Conservation (phyloP, 2,329 filamentous ascomycete genomes). For the Arthrobotrys megalospora region DNA sequence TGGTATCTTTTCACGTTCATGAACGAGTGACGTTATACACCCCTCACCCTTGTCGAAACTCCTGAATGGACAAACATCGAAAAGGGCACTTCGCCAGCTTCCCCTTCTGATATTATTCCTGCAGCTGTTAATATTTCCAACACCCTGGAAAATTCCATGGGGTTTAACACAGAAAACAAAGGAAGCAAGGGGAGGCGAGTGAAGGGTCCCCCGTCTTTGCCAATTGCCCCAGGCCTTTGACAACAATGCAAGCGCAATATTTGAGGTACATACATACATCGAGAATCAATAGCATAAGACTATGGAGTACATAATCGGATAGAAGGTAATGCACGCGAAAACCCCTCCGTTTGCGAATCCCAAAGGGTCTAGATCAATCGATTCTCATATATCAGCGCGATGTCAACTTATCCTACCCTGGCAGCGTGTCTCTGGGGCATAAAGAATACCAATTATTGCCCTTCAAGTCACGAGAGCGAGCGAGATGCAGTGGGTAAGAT, state of each 20-base stretch:
- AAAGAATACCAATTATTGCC: conserved; percentile 17
- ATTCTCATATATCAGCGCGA: conserved; percentile 31
- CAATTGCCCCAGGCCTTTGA: conserved; percentile 16
- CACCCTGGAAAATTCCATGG: conserved; percentile 56
- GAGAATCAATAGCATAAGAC: conserved; percentile 31
- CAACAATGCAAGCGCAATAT: conserved; percentile 22
- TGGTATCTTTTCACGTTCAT: conserved; percentile 10
- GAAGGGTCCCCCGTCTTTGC: conserved; percentile 18
- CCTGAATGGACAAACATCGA: conserved; percentile 14
- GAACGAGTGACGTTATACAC: conserved; percentile 48
- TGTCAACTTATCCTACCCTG: conserved; percentile 24
- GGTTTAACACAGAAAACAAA: conserved; percentile 25
- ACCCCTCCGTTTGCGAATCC: background rate
- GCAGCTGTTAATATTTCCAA: conserved; percentile 56
- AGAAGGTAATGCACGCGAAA: conserved; percentile 19
- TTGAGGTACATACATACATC: conserved; percentile 5
- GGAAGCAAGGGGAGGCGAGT: conserved; percentile 53
- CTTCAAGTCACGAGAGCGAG: conserved; percentile 20
- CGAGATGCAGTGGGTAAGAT: conserved; percentile 29
- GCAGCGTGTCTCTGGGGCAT: conserved; percentile 5
- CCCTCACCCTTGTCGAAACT: conserved; percentile 32
- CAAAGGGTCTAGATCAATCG: conserved; percentile 40
- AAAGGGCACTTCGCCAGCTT: conserved; percentile 32
- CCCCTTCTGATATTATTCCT: conserved; percentile 49
- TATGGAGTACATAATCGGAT: conserved; percentile 22